Evolutionary conservation across 805 yeast species (phyloP).

Genomic region (Candida taoyuanica): DNA sequence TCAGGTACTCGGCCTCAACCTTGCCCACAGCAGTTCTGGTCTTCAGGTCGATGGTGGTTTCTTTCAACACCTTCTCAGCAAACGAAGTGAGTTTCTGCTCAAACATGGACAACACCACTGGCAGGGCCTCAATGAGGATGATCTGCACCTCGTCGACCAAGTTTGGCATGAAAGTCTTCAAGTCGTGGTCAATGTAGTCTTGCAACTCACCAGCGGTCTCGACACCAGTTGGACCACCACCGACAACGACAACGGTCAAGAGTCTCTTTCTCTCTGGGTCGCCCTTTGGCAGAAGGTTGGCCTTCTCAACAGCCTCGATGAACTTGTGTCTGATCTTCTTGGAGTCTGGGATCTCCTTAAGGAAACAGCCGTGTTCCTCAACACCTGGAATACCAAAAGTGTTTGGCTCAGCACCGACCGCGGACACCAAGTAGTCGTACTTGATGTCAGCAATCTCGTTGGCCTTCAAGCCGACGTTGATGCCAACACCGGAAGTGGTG

Average conservation of each 20-base stretch:
- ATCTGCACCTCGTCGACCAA: conserved; percentile 81
- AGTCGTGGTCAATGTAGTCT: conserved; percentile 90
- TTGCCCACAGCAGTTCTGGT: conserved; percentile 86
- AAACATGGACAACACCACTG: conserved; percentile 66
- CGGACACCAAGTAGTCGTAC: conserved; percentile 83
- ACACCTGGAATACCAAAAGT: conserved; percentile 95
- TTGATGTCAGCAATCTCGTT: conserved; percentile 41
- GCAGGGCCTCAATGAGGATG: conserved; percentile 84
- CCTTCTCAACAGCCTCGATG: conserved; percentile 86
- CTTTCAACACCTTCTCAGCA: conserved; percentile 38
- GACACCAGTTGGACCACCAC: conserved; percentile 98
- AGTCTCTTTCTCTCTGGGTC: conserved; percentile 82
- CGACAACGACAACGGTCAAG: conserved; percentile 84
- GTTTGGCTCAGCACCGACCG: conserved; percentile 92
- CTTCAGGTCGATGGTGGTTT: conserved; percentile 63
- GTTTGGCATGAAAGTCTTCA: conserved; percentile 82
- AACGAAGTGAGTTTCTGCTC: conserved; percentile 40
- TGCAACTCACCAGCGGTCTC: conserved; percentile 95
- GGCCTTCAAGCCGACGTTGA: conserved; percentile 31
- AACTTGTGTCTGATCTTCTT: conserved; percentile 73
- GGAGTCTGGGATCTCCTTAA: conserved; percentile 88
- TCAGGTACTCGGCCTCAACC: conserved; percentile 68
- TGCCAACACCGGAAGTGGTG: conserved; percentile 31
- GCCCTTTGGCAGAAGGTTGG: conserved; percentile 72
- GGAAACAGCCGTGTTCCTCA: conserved; percentile 72